These are phyloP conservation scores for Serpula lacrymans DNA, from an alignment of 768 basidiomycete species.

Conservation along the genomic window DNA sequence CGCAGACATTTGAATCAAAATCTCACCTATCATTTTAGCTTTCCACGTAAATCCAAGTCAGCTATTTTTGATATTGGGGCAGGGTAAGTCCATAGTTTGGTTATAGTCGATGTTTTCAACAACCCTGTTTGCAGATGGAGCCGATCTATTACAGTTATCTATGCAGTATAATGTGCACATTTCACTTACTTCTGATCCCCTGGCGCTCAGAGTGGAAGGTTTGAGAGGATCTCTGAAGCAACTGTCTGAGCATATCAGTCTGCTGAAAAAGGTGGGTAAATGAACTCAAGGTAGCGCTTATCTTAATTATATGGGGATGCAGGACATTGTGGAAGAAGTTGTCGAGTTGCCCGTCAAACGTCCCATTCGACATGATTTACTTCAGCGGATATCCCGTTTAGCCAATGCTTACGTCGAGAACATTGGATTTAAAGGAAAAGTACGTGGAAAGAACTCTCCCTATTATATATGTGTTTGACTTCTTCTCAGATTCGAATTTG, in stretches of 20 bases:
- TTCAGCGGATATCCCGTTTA: constrained; percentile 65
- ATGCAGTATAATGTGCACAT: constrained; percentile 58
- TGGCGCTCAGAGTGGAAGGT: constrained; percentile 60
- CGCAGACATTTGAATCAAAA: constrained; percentile 1
- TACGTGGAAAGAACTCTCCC: constrained; percentile 17
- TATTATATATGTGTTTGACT: constrained; percentile 2
- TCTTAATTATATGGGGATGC: background rate
- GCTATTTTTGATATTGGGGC: constrained; percentile 70
- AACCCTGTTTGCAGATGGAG: constrained; percentile 48
- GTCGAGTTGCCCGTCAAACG: constrained; percentile 42
- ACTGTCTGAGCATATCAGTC: constrained; percentile 42
- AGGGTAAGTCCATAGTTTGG: constrained; percentile 44
- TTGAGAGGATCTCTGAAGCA: constrained; percentile 47
- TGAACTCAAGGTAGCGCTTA: constrained; percentile 7
- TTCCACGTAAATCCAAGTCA: constrained; percentile 55
- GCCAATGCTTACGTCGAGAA: constrained; percentile 64
- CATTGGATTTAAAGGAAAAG: constrained; percentile 43
- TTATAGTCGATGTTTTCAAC: background rate
- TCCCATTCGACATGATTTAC: constrained; percentile 42
- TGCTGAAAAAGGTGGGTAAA: constrained; percentile 54
- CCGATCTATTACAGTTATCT: constrained; percentile 58
- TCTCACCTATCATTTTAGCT: constrained; percentile 32
- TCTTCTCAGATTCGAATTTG: constrained; percentile 50
- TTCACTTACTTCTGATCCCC: constrained; percentile 52
- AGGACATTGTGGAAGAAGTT: constrained; percentile 30